Evolutionary conservation across 2,329 filamentous ascomycete genomes (phyloP).

Genomic region (Botryotinia calthae): DNA sequence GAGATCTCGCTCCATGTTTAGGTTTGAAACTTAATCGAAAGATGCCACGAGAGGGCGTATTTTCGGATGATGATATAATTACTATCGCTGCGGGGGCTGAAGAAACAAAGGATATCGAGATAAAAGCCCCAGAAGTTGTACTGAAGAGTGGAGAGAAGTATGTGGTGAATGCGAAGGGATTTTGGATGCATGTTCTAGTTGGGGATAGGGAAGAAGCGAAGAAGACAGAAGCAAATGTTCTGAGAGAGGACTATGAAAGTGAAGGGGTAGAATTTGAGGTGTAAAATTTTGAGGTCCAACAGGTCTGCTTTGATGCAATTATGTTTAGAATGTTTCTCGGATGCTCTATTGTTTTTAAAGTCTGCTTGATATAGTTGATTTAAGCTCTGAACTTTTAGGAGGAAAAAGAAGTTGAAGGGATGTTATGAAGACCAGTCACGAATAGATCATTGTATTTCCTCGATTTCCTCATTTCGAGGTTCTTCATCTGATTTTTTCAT

Average conservation of each 20-base stretch:
- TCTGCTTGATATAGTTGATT: neutral
- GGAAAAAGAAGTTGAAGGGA: neutral
- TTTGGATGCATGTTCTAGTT: constrained; percentile 36
- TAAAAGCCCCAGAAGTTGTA: constrained; percentile 34
- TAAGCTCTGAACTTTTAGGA: neutral
- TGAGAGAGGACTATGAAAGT: constrained; percentile 19
- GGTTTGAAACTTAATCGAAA: constrained; percentile 34
- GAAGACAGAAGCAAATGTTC: constrained; percentile 5
- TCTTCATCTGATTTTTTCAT: neutral
- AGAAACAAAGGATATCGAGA: constrained; percentile 30
- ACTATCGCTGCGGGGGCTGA: constrained; percentile 36
- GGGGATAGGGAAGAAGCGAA: constrained; percentile 9
- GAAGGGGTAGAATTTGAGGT: constrained; percentile 9
- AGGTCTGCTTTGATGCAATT: neutral
- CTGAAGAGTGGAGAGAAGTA: constrained; percentile 39
- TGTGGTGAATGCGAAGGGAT: constrained; percentile 37
- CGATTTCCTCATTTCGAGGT: neutral
- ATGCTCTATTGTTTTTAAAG: neutral
- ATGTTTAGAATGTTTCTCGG: neutral
- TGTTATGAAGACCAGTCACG: neutral
- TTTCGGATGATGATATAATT: constrained; percentile 34
- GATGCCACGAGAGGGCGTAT: constrained; percentile 35
- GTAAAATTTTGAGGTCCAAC: neutral
- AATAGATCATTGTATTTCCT: neutral
- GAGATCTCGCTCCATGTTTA: constrained; percentile 24